Evolutionary conservation across 306 rosid genomes (phyloP), one percentile per base, ranked within the genome.

Genomic region (Clitoria ternatea): DNA sequence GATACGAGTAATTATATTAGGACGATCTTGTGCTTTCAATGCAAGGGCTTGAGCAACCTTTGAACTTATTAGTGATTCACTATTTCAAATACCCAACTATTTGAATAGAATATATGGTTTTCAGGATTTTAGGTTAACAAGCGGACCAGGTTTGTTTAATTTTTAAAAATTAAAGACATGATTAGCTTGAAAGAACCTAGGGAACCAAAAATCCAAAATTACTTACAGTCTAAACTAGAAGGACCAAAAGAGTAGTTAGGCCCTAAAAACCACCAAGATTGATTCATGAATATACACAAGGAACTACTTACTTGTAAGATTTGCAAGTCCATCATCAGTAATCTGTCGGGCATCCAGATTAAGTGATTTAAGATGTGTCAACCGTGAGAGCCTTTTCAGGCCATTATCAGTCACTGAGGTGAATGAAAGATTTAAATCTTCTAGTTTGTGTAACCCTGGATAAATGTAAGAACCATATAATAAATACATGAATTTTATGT

Each of bases 321-420:
- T 82, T 72, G 85, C 86, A 69, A 94, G 92, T 72, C 99, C 99
- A 70, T 40, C 30, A 73, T 94, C 97, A 26, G 95, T 78, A 59
- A 94, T 86, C 80, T 91, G 96, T 66, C 91, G 92, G 62, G 77
- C 73, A 71, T 91, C 99, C 85, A 94, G 86, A 82, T 94, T 94
- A 49, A 94, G 99, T 6, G 92, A 91, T 83, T 83, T 90, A 40
- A 94, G 97, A 81, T 88, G 74, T 1, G 82, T 85, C 78, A 94
- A 80, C 44, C 97, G 86, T 13, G 96, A 85, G 56, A 94, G 79
- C 74, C 85, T 89, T 61, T 70, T 84, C 72, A 94, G 86, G 32
- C 99, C 94, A 77, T 62, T 37, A 66, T 94, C 95, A 23, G 86
- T 83, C 43, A 94, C 90, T 11, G 39, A 70, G 57, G 99, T 94